A percentile compares a stretch with the other conserved stretches of the same genome.
Evolutionary conservation across 2,329 filamentous ascomycete species (phyloP).

Genomic region (Colletotrichum orchidophilum): DNA sequence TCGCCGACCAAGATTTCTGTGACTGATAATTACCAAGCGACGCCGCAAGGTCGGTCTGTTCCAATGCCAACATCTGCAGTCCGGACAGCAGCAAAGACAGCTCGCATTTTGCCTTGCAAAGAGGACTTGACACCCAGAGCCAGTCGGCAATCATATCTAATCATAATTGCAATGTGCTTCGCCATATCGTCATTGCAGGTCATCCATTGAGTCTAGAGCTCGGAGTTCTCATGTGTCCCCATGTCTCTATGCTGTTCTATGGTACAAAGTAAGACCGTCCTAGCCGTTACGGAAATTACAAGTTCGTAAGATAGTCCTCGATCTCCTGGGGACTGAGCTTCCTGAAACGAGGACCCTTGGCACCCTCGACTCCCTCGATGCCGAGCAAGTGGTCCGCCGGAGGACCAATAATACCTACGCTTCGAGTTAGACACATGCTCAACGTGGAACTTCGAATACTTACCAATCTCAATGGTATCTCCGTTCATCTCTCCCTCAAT

Average conservation of each 20-base stretch:
- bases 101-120: not conserved
- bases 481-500: conserved; percentile 99
- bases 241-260: conserved; percentile 43
- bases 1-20: not conserved
- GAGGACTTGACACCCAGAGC: not conserved
- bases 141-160: not conserved
- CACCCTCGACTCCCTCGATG: conserved; percentile 87
- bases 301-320: conserved; percentile 98
- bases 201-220: conserved; percentile 35
- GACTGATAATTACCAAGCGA: not conserved
- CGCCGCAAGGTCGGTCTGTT: not conserved
- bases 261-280: conserved; percentile 45
- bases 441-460: conserved; percentile 42
- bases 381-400: conserved; percentile 94
- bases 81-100: not conserved
- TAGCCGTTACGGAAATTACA: conserved; percentile 65
- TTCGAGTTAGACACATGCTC: conserved; percentile 32
- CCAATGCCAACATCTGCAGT: not conserved
- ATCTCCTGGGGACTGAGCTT: conserved; percentile 98
- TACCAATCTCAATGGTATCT: conserved; percentile 97
- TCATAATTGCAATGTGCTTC: not conserved
- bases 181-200: conserved; percentile 14
- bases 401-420: conserved; percentile 87
- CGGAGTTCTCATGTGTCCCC: conserved; percentile 18
- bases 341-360: conserved; percentile 86